A percentile compares a stretch with the other conserved stretches of the same genome.
These are phyloP conservation scores for Stereum hirsutum DNA, from an alignment of 1,284 basidiomycete species.

Conservation along the genomic window DNA sequence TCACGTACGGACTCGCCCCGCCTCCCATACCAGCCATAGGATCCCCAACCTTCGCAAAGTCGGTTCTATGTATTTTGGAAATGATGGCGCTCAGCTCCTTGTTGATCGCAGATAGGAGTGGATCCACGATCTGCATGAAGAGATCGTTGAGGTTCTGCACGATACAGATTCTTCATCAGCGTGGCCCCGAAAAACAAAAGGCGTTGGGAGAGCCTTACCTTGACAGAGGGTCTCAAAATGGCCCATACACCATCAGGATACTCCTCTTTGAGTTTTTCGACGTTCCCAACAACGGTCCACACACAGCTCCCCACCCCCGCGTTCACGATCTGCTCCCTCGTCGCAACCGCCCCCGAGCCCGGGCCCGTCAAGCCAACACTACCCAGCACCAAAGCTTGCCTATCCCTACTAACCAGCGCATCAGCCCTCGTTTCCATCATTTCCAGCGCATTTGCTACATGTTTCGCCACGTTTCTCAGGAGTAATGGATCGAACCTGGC, in stretches of 20 bases:
- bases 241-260: conserved; percentile 56
- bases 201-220: conserved; percentile 31
- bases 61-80: conserved; percentile 66
- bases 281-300: conserved; percentile 68
- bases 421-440: conserved; percentile 56
- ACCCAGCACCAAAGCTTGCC: conserved; percentile 63
- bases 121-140: conserved; percentile 61
- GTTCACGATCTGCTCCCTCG: conserved; percentile 71
- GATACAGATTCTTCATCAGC: not conserved
- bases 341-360: conserved; percentile 73
- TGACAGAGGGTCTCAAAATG: conserved; percentile 51
- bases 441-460: conserved; percentile 59
- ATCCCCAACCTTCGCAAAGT: conserved; percentile 67
- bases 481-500: conserved; percentile 90
- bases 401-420: conserved; percentile 66
- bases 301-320: conserved; percentile 70
- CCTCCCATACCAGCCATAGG: conserved; percentile 53
- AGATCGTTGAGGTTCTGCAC: conserved; percentile 45
- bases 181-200: not conserved
- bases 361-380: too few relatives aligned
- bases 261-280: conserved; percentile 63
- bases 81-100: conserved; percentile 75
- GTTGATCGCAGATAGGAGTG: conserved; percentile 65
- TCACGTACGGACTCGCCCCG: conserved; percentile 79
- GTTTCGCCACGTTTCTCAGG: conserved; percentile 70